phyloP scores from a whole-genome alignment of 140 eudicot species.

The Oenanthe javanica region DNA sequence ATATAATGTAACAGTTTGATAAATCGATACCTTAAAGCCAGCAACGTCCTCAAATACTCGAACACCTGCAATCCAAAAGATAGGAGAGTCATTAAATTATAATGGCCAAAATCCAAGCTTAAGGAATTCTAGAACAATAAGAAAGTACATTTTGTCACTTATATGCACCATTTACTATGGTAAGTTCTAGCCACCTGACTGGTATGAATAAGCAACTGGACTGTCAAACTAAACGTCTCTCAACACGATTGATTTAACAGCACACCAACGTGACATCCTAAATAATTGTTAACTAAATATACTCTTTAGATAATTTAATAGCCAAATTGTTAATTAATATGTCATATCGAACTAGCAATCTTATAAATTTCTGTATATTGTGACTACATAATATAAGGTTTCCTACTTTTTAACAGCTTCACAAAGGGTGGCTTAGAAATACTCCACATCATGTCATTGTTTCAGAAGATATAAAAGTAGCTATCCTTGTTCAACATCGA shows the following conservation, averaged over 20 bases:
- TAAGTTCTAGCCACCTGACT: background rate
- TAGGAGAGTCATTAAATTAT: background rate
- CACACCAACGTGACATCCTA: background rate
- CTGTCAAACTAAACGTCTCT: background rate
- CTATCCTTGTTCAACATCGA: background rate
- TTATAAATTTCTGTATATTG: background rate
- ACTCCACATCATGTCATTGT: background rate
- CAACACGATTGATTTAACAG: background rate
- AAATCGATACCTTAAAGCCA: background rate
- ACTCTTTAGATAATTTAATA: background rate
- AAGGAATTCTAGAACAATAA: background rate
- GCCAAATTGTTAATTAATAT: background rate
- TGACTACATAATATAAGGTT: background rate
- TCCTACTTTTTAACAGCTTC: background rate
- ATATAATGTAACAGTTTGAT: background rate
- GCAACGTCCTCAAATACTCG: slow-evolving; percentile 4
- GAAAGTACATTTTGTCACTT: background rate
- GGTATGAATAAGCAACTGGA: background rate
- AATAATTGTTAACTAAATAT: background rate
- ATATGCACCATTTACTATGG: background rate
- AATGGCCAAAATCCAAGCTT: background rate
- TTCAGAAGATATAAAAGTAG: background rate
- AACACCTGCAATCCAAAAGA: background rate
- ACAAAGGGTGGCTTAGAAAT: background rate
- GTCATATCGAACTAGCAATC: background rate